Evolutionary conservation across 2,329 filamentous ascomycete genomes (phyloP), one percentile per base, ranked within the genome.

Genomic region (Aspergillus latus): DNA sequence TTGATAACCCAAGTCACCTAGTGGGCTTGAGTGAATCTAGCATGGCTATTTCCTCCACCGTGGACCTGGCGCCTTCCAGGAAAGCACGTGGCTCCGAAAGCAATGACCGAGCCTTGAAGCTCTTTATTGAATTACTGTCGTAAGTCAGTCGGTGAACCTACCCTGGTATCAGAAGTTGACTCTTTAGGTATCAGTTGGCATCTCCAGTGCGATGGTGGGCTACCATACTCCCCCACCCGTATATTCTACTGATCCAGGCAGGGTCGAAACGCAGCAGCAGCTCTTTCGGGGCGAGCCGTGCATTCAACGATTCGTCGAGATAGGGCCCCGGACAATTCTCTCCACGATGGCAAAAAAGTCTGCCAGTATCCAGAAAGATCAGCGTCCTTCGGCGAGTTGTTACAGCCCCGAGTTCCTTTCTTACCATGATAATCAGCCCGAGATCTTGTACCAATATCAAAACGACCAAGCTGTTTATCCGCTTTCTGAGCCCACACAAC

Each of bases 241-340:
- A 30, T 32, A 1, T 15, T 2, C 37, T 45, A 13, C 49, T 60
- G 16, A 64, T 28, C 10, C 55, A 42, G 2, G n/a, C 46, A 63
- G 72, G 74, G 74, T 76, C 50, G 68, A 74, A 36, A 76, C 74
- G 1, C 75, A 77, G 58, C 65, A 76, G 52, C 54, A 67, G 13
- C 54, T 77, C 9, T 63, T 62, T 71, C 15, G 54, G 43, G 16
- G 59, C 16, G 5, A 67, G 3, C 52, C 59, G 26, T 57, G 64
- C 13, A 67, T 68, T 29, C 63, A 72, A 43, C 64, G 71, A 11
- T 62, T 73, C 30, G 64, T 78, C 44, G 75, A 78, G 61, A 67
- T 77, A 48, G 75, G 75, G 4, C 74, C 75, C 0, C 64, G 68
- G 5, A 62, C 68, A 21, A 73, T 66, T 4, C 61, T 78, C 21